Evolutionary conservation across 1,284 basidiomycete species (phyloP).

Genomic region (Bjerkandera adusta): DNA sequence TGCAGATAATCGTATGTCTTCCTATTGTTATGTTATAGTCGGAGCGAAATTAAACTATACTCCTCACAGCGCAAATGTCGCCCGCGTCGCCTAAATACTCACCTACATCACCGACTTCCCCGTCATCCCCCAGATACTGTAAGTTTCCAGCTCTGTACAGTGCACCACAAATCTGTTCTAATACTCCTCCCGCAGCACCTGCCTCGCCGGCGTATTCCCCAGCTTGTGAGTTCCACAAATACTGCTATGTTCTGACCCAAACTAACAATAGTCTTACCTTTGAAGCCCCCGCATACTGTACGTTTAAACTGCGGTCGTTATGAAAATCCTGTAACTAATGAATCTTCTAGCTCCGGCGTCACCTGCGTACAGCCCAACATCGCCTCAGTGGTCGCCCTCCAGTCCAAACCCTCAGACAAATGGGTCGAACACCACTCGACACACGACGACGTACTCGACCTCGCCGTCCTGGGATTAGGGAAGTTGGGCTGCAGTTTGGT

Average conservation of each 20-base stretch:
- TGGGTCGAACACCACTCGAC: constrained; percentile 31
- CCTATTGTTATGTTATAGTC: constrained; percentile 12
- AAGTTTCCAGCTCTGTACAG: constrained; percentile 43
- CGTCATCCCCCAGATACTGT: constrained; percentile 88
- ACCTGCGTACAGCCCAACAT: constrained; percentile 80
- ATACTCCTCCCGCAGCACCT: background rate
- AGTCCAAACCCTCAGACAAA: constrained; percentile 63
- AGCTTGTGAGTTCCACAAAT: constrained; percentile 58
- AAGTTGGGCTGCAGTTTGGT: too few relatives aligned
- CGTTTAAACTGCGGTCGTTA: constrained; percentile 34
- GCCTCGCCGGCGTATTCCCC: constrained; percentile 80
- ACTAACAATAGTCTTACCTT: constrained; percentile 9
- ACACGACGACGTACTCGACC: constrained; percentile 45
- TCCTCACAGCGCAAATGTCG: constrained; percentile 66
- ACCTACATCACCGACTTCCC: constrained; percentile 80
- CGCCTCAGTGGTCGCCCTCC: constrained; percentile 77
- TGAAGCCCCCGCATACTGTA: constrained; percentile 59
- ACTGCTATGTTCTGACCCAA: background rate
- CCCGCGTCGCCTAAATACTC: constrained; percentile 87
- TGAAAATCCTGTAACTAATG: background rate
- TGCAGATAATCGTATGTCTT: constrained; percentile 70
- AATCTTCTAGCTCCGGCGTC: constrained; percentile 70
- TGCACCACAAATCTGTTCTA: constrained; percentile 38
- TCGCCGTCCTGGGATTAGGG: constrained; percentile 59
- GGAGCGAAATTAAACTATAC: too few relatives aligned